Percentiles rank a stretch among this genome's conserved stretches.
Evolutionary conservation across 495 filamentous ascomycete species (phyloP).

Genomic region (Penicillium goetzii): DNA sequence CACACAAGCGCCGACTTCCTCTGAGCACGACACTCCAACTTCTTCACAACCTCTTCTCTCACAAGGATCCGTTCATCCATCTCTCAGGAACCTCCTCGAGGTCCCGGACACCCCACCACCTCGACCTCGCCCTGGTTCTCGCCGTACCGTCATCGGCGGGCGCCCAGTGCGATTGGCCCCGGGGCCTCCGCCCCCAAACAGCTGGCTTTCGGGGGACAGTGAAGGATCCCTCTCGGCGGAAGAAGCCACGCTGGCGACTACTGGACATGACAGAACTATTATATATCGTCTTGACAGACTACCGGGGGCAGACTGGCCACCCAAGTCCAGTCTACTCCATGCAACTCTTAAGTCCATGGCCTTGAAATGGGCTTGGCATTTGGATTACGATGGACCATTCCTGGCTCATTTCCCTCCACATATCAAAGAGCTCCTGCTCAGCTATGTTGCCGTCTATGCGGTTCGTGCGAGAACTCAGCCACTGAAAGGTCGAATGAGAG

Average conservation of each 20-base stretch:
- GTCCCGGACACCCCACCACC: conserved; percentile 73
- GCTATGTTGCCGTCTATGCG: conserved; percentile 62
- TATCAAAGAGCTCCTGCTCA: conserved; percentile 63
- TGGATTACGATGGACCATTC: conserved; percentile 67
- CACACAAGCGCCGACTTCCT: conserved; percentile 39
- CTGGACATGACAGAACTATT: conserved; percentile 14
- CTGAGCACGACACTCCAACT: conserved; percentile 24
- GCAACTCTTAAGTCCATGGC: conserved; percentile 62
- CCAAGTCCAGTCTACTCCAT: conserved; percentile 58
- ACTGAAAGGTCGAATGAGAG: conserved; percentile 28
- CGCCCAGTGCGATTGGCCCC: conserved; percentile 55
- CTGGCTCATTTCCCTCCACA: conserved; percentile 64
- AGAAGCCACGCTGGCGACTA: conserved; percentile 6
- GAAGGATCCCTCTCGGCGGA: conserved; percentile 13
- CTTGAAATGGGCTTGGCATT: conserved; percentile 69
- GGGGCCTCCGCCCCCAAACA: conserved; percentile 71
- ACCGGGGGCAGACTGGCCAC: conserved; percentile 50
- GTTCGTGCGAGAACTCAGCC: conserved; percentile 48
- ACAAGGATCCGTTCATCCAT: conserved; percentile 56
- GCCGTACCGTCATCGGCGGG: conserved; percentile 42
- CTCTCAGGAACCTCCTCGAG: conserved; percentile 63
- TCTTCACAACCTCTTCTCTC: conserved; percentile 22
- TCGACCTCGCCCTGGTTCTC: conserved; percentile 57
- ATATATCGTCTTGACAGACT: conserved; percentile 47
- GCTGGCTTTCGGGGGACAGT: conserved; percentile 60